These are phyloP conservation scores for Eustoma russellianum DNA, from an alignment of 257 asterid genomes.

Conservation along the genomic window DNA sequence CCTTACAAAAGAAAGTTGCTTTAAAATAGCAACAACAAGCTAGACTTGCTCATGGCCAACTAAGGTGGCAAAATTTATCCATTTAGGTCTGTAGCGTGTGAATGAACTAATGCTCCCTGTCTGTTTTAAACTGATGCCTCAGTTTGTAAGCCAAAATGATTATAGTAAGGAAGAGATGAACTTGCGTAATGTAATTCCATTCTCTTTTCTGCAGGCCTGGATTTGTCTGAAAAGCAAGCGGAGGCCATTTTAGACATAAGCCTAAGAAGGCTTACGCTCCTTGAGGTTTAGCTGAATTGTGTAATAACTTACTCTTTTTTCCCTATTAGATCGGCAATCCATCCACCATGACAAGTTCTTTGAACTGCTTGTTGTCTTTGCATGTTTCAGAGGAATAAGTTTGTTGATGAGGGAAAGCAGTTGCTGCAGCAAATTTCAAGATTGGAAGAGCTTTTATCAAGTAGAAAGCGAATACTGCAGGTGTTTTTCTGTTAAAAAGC, in stretches of 20 bases:
- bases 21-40: no score
- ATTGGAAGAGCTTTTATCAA: conserved; percentile 77
- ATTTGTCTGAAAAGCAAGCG: conserved; percentile 83
- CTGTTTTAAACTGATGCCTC: no score
- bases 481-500: conserved; percentile 19
- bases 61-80: no score
- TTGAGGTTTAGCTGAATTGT: conserved; percentile 46
- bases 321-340: background rate
- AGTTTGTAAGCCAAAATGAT: no score
- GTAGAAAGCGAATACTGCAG: conserved; percentile 67
- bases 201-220: conserved; percentile 51
- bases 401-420: conserved; percentile 71
- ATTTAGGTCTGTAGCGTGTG: no score
- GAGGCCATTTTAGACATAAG: conserved; percentile 94
- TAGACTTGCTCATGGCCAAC: no score
- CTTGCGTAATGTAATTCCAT: background rate
- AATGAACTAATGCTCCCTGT: no score
- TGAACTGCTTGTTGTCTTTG: conserved; percentile 1
- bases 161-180: no score
- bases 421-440: conserved; percentile 63
- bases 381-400: conserved; percentile 72
- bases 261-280: conserved; percentile 83
- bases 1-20: no score
- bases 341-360: background rate
- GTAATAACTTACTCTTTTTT: background rate